phyloP scores from a whole-genome alignment of 2,329 filamentous ascomycete species.

The Talaromyces sp. region DNA sequence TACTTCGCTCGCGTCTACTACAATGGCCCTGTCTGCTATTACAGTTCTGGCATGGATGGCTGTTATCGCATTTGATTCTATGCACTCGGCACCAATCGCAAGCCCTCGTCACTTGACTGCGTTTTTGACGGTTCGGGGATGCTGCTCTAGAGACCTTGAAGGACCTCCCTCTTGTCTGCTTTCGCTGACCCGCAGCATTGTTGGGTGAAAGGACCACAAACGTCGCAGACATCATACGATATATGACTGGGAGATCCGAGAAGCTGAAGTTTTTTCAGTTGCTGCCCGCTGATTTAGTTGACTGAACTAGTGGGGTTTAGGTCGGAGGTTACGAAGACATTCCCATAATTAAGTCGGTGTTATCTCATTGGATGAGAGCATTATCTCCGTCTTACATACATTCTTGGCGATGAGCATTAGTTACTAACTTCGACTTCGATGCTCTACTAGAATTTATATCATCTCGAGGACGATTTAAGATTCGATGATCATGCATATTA shows the following conservation, averaged over 20 bases:
- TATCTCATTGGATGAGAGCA: not conserved
- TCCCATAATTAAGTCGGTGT: not conserved
- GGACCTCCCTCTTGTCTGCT: not conserved
- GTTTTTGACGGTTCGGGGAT: conserved; percentile 1
- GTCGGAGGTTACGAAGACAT: not conserved
- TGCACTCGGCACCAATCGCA: conserved; percentile 17
- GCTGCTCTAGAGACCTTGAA: not conserved
- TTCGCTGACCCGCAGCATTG: not conserved
- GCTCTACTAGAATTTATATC: not conserved
- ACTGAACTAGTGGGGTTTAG: not conserved
- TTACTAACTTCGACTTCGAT: not conserved
- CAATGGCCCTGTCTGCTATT: conserved; percentile 1
- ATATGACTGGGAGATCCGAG: not conserved
- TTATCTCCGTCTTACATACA: not conserved
- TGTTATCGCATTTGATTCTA: conserved; percentile 14
- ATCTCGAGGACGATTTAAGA: too few species aligned
- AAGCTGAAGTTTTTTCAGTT: not conserved
- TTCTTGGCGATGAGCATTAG: not conserved
- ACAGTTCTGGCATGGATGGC: conserved; percentile 12
- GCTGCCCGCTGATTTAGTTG: not conserved
- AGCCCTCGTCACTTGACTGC: conserved; percentile 8
- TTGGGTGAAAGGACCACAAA: not conserved
- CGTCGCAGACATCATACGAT: not conserved
- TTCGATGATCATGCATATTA: not conserved
- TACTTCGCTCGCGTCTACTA: not conserved